Evolutionary conservation across 345 rosid species (phyloP).

Genomic region (Citrus inodora): DNA sequence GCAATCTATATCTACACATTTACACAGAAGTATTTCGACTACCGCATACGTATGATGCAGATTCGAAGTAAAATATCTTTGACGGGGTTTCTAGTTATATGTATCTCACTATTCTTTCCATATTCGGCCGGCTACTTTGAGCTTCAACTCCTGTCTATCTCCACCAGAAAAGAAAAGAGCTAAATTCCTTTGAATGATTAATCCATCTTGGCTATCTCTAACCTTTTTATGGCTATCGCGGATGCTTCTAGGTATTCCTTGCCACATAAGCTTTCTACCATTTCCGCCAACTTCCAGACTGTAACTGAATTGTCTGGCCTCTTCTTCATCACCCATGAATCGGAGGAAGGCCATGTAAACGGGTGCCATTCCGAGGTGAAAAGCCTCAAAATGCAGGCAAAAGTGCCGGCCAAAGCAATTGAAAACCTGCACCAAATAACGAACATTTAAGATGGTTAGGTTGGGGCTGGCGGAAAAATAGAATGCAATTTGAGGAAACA

Average conservation of each 20-base stretch:
- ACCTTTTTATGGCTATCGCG: conserved; percentile 55
- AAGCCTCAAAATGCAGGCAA: conserved; percentile 63
- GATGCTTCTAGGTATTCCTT: conserved; percentile 55
- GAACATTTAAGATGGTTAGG: background rate
- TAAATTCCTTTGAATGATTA: conserved; percentile 46
- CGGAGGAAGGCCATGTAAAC: conserved; percentile 60
- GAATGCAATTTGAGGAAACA: background rate
- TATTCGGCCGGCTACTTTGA: conserved; percentile 47
- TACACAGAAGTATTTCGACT: background rate
- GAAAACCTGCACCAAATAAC: conserved; percentile 36
- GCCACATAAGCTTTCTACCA: conserved; percentile 51
- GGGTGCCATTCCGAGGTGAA: conserved; percentile 48
- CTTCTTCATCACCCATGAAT: conserved; percentile 55
- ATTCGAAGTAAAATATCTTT: background rate
- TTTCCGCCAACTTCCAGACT: conserved; percentile 54
- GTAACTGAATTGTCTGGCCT: conserved; percentile 49
- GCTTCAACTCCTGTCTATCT: conserved; percentile 42
- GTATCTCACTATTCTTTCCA: conserved; percentile 44
- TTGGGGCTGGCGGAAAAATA: background rate
- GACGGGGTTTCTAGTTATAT: background rate
- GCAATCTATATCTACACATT: conserved; percentile 12
- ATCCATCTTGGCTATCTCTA: conserved; percentile 54
- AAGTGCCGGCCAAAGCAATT: conserved; percentile 51
- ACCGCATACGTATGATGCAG: background rate
- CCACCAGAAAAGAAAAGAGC: conserved; percentile 59